Evolutionary conservation across 1,284 basidiomycete species (phyloP).

Genomic region (Peniophora sp.): DNA sequence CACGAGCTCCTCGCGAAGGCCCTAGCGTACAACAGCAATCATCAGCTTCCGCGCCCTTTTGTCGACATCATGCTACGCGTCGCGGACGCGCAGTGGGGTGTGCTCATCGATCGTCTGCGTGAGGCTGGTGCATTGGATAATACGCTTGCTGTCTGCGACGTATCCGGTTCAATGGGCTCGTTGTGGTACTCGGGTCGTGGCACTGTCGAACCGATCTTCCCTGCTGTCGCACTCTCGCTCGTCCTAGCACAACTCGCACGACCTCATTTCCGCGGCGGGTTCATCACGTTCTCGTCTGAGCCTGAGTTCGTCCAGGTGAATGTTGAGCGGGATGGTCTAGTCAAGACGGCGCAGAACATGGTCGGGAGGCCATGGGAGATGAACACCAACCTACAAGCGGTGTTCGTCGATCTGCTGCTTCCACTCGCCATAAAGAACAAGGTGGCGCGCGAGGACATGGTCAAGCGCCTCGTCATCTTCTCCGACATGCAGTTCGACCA

Average conservation of each 20-base stretch:
- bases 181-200: constrained; percentile 5
- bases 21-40: constrained; percentile 10
- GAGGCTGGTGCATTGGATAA: constrained; percentile 51
- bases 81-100: constrained; percentile 58
- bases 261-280: constrained; percentile 54
- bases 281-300: constrained; percentile 56
- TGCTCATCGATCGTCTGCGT: constrained; percentile 43
- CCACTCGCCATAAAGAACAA: constrained; percentile 45
- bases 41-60: neutral
- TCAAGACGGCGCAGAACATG: constrained; percentile 32
- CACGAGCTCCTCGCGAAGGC: constrained; percentile 43
- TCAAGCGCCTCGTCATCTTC: constrained; percentile 68
- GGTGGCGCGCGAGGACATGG: constrained; percentile 60
- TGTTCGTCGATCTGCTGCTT: constrained; percentile 53
- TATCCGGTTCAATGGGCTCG: constrained; percentile 63
- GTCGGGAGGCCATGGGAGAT: constrained; percentile 33
- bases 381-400: constrained; percentile 55
- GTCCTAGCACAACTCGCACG: constrained; percentile 52
- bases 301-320: constrained; percentile 47
- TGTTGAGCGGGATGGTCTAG: constrained; percentile 21
- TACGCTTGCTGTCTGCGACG: constrained; percentile 64
- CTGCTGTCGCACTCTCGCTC: constrained; percentile 59
- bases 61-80: constrained; percentile 21
- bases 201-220: constrained; percentile 38
- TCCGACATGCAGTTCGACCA: constrained; percentile 72